phyloP scores from a whole-genome alignment of 805 yeast species.

The Zygosaccharomyces siamensis region DNA sequence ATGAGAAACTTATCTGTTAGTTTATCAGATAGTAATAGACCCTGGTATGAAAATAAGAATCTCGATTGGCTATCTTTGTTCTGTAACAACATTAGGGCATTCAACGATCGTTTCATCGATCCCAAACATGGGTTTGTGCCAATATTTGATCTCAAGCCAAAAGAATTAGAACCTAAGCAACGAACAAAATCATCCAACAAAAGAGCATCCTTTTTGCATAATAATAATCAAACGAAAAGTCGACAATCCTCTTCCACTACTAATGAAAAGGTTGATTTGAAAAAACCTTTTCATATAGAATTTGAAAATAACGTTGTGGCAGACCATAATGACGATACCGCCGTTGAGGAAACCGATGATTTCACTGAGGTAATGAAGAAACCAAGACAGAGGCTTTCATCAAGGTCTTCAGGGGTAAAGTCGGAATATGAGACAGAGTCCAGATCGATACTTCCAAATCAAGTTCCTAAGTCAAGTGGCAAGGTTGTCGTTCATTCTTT shows the following conservation, averaged over 20 bases:
- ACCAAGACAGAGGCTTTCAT: constrained; percentile 15
- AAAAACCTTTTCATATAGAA: constrained; percentile 1
- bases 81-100: constrained; percentile 33
- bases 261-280: neutral
- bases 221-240: constrained; percentile 2
- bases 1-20: constrained; percentile 1
- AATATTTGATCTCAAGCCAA: constrained; percentile 30
- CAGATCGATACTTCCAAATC: neutral
- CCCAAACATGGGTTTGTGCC: constrained; percentile 36
- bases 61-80: constrained; percentile 35
- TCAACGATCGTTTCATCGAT: constrained; percentile 41
- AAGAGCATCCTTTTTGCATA: constrained; percentile 5
- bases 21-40: neutral
- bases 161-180: constrained; percentile 6
- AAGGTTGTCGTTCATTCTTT: constrained; percentile 20
- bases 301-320: constrained; percentile 4
- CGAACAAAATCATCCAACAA: constrained; percentile 7
- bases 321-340: constrained; percentile 5
- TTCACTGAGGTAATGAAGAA: constrained; percentile 21
- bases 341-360: constrained; percentile 16
- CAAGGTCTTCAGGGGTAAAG: neutral
- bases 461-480: neutral
- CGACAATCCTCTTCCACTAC: constrained; percentile 6
- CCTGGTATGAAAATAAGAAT: constrained; percentile 34
- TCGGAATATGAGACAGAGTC: neutral